Base-by-base conservation (phyloP, 1,139 yeast genomes). In the Suhomyces wounanorum region DNA sequence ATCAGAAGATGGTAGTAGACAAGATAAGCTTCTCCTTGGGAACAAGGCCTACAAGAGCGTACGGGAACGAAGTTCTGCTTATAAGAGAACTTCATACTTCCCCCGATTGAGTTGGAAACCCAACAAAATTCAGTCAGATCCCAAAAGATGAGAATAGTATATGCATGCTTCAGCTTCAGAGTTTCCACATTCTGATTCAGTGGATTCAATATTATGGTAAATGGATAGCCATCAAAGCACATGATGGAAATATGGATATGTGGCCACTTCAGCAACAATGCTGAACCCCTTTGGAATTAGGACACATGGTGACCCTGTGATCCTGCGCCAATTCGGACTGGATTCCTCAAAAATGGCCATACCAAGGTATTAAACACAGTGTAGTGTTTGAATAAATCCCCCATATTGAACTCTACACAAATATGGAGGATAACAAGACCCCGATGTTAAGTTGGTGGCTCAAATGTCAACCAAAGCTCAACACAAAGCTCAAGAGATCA, bases 11-110 rank as follows among this genome's bases (percentile, higher is more conserved):
- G 25, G 30, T 14, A n/a, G 26, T 17, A 30, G 33, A 6, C 21
- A 23, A 28, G 36, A 14, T 14, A 40, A 40, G n/a, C 14, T 13
- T 26, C 21, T 26, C 26, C 44, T 17, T 28, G 36, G 44, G 14
- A 26, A 30, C 42, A 41, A 41, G 44, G 44, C 44, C 37, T 41
- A 41, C 44, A 33, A 41, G 44, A 41, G 44, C 3, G 31, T 26
- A 13, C 21, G 25, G 44, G 44, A 16, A 8, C 37, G 37, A 18
- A 5, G 37, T 30, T 28, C 44, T 41, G 44, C 44, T 41, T 41
- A 3, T 41, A 41, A 30, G 44, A 41, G 44, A 28, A 40, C 36
- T 3, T 16, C 43, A 28, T 28, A 23, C n/a, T 8, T 13, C 30
- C 30, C 16, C 43, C 43, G 13, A 10, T 17, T n/a, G 21, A 26